These are phyloP conservation scores for Lithospermum erythrorhizon DNA, from an alignment of 257 asterid species.

Conservation along the genomic window DNA sequence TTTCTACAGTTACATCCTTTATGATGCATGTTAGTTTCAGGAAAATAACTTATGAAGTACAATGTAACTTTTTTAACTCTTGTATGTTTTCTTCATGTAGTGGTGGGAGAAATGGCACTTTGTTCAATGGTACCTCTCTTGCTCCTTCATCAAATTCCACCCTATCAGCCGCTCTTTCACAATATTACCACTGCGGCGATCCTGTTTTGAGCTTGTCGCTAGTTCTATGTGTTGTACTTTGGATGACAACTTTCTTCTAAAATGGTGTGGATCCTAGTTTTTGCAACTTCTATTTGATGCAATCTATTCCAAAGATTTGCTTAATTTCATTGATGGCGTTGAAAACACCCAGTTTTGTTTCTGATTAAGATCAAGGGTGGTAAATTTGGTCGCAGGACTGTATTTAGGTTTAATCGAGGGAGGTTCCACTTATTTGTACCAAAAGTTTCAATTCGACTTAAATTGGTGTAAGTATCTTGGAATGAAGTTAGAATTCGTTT, in stretches of 20 bases:
- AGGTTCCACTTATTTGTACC: conserved; percentile 36
- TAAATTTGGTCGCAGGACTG: conserved; percentile 13
- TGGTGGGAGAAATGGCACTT: conserved; percentile 57
- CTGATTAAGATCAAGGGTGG: conserved; percentile 28
- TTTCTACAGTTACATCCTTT: not conserved
- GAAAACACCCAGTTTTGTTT: conserved; percentile 50
- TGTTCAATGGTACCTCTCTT: conserved; percentile 40
- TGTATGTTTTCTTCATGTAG: conserved; percentile 23
- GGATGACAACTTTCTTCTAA: conserved; percentile 30
- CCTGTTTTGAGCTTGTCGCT: conserved; percentile 15
- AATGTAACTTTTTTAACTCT: conserved; percentile 7
- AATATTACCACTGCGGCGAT: conserved; percentile 10
- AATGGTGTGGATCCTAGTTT: conserved; percentile 4
- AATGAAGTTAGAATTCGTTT: conserved; percentile 2
- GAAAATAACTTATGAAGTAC: no score
- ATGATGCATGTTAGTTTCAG: not conserved
- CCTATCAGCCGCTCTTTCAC: conserved; percentile 39
- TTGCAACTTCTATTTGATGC: conserved; percentile 14
- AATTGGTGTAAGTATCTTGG: conserved; percentile 26
- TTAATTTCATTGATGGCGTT: conserved; percentile 8
- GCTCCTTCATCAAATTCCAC: conserved; percentile 69
- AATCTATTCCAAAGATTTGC: conserved; percentile 8
- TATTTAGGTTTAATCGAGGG: conserved; percentile 15
- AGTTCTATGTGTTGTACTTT: conserved; percentile 27
- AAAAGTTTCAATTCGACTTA: conserved; percentile 11